Evolutionary conservation across 805 yeast genomes (phyloP).

Genomic region (Cyberlindnera sargentensis): DNA sequence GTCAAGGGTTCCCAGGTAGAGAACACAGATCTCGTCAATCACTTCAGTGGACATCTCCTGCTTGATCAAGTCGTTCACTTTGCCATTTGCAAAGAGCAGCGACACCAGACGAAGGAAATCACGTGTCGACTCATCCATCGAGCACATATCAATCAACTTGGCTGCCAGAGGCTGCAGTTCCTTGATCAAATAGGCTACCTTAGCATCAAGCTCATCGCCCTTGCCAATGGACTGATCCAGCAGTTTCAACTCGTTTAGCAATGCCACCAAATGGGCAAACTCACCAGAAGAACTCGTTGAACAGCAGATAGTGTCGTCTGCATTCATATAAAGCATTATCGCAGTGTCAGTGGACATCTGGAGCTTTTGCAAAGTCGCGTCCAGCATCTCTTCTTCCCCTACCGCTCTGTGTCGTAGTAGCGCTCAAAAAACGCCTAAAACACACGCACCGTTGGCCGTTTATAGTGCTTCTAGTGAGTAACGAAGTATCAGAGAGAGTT

Average conservation of each 20-base stretch:
- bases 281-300: neutral
- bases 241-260: slow-evolving; percentile 9
- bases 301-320: neutral
- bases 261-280: neutral
- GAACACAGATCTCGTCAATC: slow-evolving; percentile 9
- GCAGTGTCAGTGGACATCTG: no score
- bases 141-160: neutral
- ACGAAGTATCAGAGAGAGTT: no score
- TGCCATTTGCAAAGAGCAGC: slow-evolving; percentile 12
- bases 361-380: neutral
- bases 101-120: slow-evolving; percentile 9
- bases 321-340: neutral
- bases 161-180: neutral
- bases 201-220: neutral
- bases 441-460: no score
- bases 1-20: slow-evolving; percentile 9
- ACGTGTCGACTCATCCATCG: neutral
- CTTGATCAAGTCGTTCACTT: slow-evolving; percentile 13
- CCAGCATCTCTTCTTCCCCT: neutral
- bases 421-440: no score
- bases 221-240: neutral
- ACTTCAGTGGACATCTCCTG: slow-evolving; percentile 6
- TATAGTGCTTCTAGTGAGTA: no score
- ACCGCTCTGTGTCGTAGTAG: no score
- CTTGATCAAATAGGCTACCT: neutral